phyloP scores from a whole-genome alignment of 495 filamentous ascomycete species.

The Sphaerosporella brunnea region DNA sequence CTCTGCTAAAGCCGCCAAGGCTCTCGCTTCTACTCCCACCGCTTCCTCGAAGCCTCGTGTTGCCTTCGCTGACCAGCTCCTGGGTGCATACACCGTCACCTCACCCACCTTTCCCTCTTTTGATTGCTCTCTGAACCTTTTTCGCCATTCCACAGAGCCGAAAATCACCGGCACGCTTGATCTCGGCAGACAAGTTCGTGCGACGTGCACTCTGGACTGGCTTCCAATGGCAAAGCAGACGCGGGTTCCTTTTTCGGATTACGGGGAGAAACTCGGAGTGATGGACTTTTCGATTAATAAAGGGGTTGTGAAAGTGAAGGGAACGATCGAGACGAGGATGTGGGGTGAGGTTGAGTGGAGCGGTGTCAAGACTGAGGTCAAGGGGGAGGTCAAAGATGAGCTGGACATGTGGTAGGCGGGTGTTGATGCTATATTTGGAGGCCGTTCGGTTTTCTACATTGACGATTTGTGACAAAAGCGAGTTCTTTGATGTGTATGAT shows the following conservation, averaged over 20 bases:
- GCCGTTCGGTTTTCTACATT: no score
- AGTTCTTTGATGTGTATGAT: no score
- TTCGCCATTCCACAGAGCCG: not conserved
- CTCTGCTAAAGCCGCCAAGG: not conserved
- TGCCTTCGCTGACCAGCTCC: not conserved
- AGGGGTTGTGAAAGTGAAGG: not conserved
- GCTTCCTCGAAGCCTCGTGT: not conserved
- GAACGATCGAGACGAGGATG: not conserved
- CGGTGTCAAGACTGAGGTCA: not conserved
- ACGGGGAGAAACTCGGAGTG: not conserved
- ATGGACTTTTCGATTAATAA: not conserved
- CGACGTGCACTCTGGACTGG: not conserved
- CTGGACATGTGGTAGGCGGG: no score
- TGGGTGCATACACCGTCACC: not conserved
- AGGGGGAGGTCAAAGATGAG: no score
- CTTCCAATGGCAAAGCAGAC: constrained; percentile 1
- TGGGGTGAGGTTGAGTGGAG: not conserved
- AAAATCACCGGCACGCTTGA: not conserved
- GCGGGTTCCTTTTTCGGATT: not conserved
- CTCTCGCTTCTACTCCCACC: no score
- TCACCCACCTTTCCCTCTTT: not conserved
- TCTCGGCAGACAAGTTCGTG: not conserved
- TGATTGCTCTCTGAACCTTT: not conserved
- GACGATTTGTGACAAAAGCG: no score
- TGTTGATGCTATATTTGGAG: no score